phyloP scores from a whole-genome alignment of 2,329 filamentous ascomycete species.

The Cadophora sp. region DNA sequence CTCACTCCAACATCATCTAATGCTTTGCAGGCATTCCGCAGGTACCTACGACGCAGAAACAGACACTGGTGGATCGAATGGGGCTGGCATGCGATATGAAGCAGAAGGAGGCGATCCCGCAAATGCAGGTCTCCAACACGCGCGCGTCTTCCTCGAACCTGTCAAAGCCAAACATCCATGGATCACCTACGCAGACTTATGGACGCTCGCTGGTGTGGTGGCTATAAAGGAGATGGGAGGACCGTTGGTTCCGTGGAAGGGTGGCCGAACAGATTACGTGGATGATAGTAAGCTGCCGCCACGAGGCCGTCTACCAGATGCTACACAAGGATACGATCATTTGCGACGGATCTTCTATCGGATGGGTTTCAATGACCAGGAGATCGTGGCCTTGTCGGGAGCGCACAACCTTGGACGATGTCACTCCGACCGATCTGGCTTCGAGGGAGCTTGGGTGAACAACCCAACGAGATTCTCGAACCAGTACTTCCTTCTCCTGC shows the following conservation, averaged over 20 bases:
- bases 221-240: constrained; percentile 67
- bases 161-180: constrained; percentile 64
- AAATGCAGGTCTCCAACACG: constrained; percentile 69
- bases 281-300: constrained; percentile 66
- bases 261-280: constrained; percentile 67
- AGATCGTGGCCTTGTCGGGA: constrained; percentile 63
- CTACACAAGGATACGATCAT: constrained; percentile 59
- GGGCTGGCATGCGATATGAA: constrained; percentile 71
- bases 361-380: constrained; percentile 66
- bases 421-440: constrained; percentile 61
- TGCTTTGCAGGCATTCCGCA: constrained; percentile 59
- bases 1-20: background rate
- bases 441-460: constrained; percentile 64
- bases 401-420: constrained; percentile 64
- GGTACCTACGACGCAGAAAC: constrained; percentile 66
- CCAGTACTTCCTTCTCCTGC: constrained; percentile 61
- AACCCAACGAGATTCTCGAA: constrained; percentile 65
- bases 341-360: constrained; percentile 62
- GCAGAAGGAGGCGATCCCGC: constrained; percentile 68
- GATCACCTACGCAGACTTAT: constrained; percentile 71
- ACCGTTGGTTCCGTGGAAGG: constrained; percentile 60
- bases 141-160: constrained; percentile 68
- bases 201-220: constrained; percentile 66
- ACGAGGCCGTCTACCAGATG: constrained; percentile 62
- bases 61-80: constrained; percentile 68